Evolutionary conservation across 129 eudicot genomes (phyloP).

Genomic region (Glebionis coronaria): DNA sequence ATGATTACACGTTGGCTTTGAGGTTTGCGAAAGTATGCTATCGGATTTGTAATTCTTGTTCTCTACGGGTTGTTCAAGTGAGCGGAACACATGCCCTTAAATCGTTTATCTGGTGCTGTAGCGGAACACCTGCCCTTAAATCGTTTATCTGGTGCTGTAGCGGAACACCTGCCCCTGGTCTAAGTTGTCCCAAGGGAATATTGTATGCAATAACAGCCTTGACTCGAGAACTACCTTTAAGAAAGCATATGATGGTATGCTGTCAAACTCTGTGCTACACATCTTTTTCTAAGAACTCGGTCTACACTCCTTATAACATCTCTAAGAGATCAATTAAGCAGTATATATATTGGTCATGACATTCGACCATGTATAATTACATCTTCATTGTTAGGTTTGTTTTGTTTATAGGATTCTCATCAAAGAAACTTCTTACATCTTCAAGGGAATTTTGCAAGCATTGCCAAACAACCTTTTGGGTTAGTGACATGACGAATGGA

Average conservation of each 20-base stretch:
- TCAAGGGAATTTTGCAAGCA: conserved; percentile 62
- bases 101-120: too few species aligned
- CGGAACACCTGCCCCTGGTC: too few species aligned
- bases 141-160: too few species aligned
- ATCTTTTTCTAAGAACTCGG: too few species aligned
- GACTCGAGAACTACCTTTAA: conserved; percentile 56
- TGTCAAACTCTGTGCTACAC: background rate
- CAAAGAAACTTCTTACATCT: conserved; percentile 38
- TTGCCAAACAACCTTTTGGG: conserved; percentile 62
- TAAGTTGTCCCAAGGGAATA: conserved; percentile 5
- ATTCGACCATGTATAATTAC: background rate
- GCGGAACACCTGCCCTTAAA: too few species aligned
- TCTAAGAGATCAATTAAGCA: background rate
- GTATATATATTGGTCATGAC: too few species aligned
- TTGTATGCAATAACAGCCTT: conserved; percentile 15
- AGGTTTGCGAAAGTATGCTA: too few species aligned
- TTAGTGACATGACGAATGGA: conserved; percentile 32
- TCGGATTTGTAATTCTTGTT: too few species aligned
- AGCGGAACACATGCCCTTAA: too few species aligned
- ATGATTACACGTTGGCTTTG: too few species aligned
- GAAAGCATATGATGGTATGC: conserved; percentile 51
- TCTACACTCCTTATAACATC: too few species aligned
- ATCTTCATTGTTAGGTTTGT: background rate
- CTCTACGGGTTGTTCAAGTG: too few species aligned
- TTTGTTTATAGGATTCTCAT: conserved; percentile 35